Percentiles rank a stretch among this genome's conserved stretches.
These are phyloP conservation scores for Phellinidium pouzarii DNA, from an alignment of 1,284 basidiomycete genomes.

Conservation along the genomic window DNA sequence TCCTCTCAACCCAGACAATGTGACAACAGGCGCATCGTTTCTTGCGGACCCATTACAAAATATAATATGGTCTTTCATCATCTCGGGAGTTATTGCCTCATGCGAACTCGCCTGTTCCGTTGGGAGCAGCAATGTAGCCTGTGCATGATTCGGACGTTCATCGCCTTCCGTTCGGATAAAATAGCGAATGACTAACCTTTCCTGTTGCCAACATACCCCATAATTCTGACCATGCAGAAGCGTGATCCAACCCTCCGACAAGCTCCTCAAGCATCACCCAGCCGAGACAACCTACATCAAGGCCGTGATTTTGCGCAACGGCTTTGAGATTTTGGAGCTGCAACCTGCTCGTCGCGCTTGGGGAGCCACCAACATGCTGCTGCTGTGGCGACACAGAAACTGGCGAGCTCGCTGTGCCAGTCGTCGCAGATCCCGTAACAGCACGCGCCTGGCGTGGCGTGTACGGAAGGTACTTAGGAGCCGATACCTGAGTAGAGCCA, in stretches of 20 bases:
- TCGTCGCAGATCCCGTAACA: constrained; percentile 45
- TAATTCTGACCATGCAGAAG: constrained; percentile 68
- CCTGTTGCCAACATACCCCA: constrained; percentile 61
- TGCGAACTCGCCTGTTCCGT: constrained; percentile 43
- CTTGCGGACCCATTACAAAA: constrained; percentile 47
- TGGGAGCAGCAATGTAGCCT: constrained; percentile 79
- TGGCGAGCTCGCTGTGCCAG: constrained; percentile 35
- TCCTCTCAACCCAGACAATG: constrained; percentile 77
- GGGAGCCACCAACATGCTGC: constrained; percentile 27
- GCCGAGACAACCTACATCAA: constrained; percentile 65
- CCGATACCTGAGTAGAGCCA: constrained; percentile 22
- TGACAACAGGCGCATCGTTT: constrained; percentile 51
- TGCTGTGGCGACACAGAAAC: constrained; percentile 30
- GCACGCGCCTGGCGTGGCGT: constrained; percentile 46
- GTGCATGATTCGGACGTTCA: constrained; percentile 14
- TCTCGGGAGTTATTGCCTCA: constrained; percentile 61
- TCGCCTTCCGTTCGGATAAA: constrained; percentile 10
- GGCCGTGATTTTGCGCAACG: constrained; percentile 67
- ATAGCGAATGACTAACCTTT: constrained; percentile 44
- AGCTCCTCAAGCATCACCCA: constrained; percentile 83
- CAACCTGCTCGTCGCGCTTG: constrained; percentile 56
- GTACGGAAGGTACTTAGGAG: constrained; percentile 46
- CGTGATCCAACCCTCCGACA: constrained; percentile 54
- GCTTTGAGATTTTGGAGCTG: constrained; percentile 80
- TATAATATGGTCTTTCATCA: constrained; percentile 73